Conservation (phyloP, 768 basidiomycete species). For the Solioccasus polychromus region DNA sequence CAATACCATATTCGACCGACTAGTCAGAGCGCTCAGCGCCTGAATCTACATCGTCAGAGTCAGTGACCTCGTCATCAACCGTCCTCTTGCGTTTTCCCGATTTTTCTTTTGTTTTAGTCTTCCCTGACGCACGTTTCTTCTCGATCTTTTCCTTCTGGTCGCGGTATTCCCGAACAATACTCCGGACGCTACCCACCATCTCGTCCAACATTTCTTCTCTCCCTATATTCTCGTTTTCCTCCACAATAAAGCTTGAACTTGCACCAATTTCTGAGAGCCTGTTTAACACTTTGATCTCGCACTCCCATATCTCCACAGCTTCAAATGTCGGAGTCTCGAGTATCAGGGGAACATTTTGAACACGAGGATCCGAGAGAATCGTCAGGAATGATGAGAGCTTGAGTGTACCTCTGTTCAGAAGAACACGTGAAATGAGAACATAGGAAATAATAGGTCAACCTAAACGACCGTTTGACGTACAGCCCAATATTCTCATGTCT, state of each 20-base stretch:
- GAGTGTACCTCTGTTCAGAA: conserved; percentile 56
- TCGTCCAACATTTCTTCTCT: conserved; percentile 2
- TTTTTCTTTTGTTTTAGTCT: conserved; percentile 3
- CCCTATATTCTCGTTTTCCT: background rate
- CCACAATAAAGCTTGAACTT: background rate
- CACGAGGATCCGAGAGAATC: conserved; percentile 66
- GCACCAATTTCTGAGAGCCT: conserved; percentile 29
- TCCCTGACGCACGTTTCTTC: background rate
- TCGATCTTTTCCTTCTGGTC: conserved; percentile 6
- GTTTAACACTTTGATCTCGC: conserved; percentile 66
- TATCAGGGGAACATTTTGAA: conserved; percentile 71
- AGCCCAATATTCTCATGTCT: conserved; percentile 84
- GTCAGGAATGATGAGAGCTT: conserved; percentile 60
- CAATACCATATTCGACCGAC: background rate
- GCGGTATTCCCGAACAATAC: conserved; percentile 11
- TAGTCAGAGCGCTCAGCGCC: conserved; percentile 3
- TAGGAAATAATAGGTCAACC: background rate
- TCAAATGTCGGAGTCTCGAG: conserved; percentile 81
- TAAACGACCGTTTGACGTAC: conserved; percentile 39
- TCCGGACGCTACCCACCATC: conserved; percentile 12
- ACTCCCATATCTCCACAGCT: conserved; percentile 63
- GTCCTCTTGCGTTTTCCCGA: conserved; percentile 6
- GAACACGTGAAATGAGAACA: background rate
- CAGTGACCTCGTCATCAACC: conserved; percentile 9
- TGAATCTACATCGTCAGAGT: conserved; percentile 1